phyloP scores from a whole-genome alignment of 2,329 filamentous ascomycete species.

The Ceratocystis harringtonii region DNA sequence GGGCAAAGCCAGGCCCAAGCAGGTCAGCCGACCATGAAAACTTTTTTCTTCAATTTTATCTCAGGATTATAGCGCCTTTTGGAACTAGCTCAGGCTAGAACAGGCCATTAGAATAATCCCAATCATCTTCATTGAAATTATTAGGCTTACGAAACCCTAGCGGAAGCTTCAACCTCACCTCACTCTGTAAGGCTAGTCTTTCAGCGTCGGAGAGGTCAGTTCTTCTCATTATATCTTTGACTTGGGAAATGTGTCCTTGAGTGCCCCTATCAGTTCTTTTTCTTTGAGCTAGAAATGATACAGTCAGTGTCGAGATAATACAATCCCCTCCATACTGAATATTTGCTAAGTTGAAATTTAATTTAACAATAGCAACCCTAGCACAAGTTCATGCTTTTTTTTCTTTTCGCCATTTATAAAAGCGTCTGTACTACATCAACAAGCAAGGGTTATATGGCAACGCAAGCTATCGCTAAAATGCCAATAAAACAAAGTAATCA shows the following conservation, averaged over 20 bases:
- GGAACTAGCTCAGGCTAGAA: slow-evolving; percentile 1
- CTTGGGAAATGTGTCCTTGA: not conserved
- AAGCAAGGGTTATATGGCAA: not conserved
- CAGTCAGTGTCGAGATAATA: not conserved
- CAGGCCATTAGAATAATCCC: not conserved
- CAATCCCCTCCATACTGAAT: not conserved
- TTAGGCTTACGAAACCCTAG: not conserved
- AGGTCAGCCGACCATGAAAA: slow-evolving; percentile 10
- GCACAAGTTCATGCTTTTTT: not conserved
- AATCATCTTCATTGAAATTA: not conserved
- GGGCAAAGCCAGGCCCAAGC: not conserved
- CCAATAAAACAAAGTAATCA: not conserved
- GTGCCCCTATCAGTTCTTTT: too few species aligned
- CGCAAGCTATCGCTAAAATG: not conserved
- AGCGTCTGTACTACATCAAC: not conserved
- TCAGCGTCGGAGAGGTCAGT: not conserved
- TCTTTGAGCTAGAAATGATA: too few species aligned
- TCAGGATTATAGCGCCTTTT: not conserved
- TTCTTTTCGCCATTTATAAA: not conserved
- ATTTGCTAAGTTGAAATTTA: not conserved
- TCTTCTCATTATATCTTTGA: too few species aligned
- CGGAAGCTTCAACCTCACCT: not conserved
- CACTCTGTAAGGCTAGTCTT: not conserved
- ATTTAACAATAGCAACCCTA: not conserved
- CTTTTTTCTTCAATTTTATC: not conserved